Conservation (phyloP, 371 early-diverging fungal species). For the Apophysomyces trapeziformis region DNA sequence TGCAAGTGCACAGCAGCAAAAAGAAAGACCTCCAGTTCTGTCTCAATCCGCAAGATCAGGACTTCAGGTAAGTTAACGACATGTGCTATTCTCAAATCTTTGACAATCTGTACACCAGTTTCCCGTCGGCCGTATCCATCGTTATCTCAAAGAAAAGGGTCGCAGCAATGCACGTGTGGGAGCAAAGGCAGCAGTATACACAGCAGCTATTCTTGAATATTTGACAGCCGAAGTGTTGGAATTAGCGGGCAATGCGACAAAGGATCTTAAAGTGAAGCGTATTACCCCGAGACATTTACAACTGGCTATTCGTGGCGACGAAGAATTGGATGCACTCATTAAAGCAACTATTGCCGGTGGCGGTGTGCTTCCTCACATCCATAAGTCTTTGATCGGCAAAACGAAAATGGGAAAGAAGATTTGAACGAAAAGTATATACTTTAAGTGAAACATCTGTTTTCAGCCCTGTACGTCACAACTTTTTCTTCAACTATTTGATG, state of each 20-base stretch:
- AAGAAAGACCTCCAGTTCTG: constrained; percentile 58
- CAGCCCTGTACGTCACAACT: constrained; percentile 1
- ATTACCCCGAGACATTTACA: constrained; percentile 91
- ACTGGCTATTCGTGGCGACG: constrained; percentile 90
- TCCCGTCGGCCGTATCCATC: constrained; percentile 90
- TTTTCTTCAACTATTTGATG: constrained; percentile 1
- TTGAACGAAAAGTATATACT: constrained; percentile 20
- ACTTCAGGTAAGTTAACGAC: constrained; percentile 54
- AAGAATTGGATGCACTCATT: constrained; percentile 87
- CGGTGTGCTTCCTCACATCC: constrained; percentile 82
- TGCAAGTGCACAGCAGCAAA: constrained; percentile 34
- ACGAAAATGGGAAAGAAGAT: constrained; percentile 60
- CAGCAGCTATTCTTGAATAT: constrained; percentile 91
- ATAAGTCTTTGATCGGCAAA: constrained; percentile 71
- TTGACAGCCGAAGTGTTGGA: constrained; percentile 91
- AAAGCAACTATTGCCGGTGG: constrained; percentile 92
- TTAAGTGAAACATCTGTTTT: constrained; percentile 7
- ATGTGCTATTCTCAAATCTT: neutral
- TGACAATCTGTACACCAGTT: constrained; percentile 50
- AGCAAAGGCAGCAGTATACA: constrained; percentile 90
- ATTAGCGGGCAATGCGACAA: constrained; percentile 91
- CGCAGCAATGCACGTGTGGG: constrained; percentile 85
- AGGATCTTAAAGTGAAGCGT: constrained; percentile 89
- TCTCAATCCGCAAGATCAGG: constrained; percentile 72
- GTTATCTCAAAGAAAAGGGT: constrained; percentile 82